Evolutionary conservation across 345 rosid species (phyloP).

Genomic region (Syzygium aqueum): DNA sequence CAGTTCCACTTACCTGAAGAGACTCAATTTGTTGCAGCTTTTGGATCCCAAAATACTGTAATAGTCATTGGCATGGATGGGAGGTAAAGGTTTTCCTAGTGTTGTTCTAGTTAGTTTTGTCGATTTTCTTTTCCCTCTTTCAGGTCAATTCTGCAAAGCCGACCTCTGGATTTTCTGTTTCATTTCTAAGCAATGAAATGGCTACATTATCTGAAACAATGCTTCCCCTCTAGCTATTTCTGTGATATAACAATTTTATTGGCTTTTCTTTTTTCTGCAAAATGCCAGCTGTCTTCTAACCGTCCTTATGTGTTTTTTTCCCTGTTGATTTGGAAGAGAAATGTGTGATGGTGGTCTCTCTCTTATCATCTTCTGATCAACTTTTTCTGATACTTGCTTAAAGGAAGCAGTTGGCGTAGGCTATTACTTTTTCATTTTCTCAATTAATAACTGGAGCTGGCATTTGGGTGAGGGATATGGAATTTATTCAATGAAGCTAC

Average conservation of each 20-base stretch:
- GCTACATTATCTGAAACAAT: neutral
- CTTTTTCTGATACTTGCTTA: neutral
- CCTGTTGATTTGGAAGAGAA: neutral
- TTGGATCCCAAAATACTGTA: conserved; percentile 71
- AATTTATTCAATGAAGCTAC: neutral
- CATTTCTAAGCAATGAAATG: neutral
- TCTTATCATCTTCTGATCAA: neutral
- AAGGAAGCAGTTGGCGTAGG: neutral
- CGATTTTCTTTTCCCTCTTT: neutral
- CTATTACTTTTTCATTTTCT: neutral
- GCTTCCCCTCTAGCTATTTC: neutral
- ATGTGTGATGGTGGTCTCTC: neutral
- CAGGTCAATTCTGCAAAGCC: neutral
- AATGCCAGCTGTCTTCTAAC: neutral
- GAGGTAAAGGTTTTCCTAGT: conserved; percentile 32
- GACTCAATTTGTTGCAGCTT: conserved; percentile 68
- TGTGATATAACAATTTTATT: neutral
- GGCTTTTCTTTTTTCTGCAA: neutral
- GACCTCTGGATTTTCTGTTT: neutral
- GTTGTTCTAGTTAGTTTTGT: neutral
- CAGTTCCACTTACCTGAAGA: conserved; percentile 75
- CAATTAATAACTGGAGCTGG: neutral
- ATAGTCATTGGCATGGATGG: conserved; percentile 75
- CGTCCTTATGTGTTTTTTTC: neutral
- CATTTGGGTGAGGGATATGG: neutral